Conservation (phyloP, 1,284 basidiomycete genomes). For the Irpex lacteus region DNA sequence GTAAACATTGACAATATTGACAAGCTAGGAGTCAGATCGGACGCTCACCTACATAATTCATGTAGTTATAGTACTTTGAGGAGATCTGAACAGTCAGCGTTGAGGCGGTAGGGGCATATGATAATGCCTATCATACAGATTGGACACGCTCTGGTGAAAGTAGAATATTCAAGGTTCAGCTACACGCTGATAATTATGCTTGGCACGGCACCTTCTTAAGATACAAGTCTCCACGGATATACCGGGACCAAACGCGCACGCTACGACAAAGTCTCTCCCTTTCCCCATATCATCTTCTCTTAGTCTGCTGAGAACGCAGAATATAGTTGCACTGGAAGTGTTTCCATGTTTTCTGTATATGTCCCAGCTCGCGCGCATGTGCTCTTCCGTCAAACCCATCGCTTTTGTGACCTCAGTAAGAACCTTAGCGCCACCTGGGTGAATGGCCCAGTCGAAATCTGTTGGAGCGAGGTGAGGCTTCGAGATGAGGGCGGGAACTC, state of each 20-base stretch:
- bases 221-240: constrained; percentile 3
- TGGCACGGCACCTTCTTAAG: not conserved
- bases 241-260: constrained; percentile 6
- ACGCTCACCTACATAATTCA: no score
- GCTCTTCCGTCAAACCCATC: constrained; percentile 4
- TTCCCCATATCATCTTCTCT: constrained; percentile 4
- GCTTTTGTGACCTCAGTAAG: constrained; percentile 7
- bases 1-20: no score
- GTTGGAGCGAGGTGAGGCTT: not conserved
- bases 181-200: no score
- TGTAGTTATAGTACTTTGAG: no score
- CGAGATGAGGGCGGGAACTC: constrained; percentile 3
- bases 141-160: no score
- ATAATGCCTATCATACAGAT: no score
- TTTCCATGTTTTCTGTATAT: constrained; percentile 2
- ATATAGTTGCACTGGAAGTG: constrained; percentile 6
- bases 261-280: constrained; percentile 2
- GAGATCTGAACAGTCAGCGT: no score
- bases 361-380: constrained; percentile 1
- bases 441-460: constrained; percentile 14
- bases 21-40: no score
- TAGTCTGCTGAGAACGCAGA: constrained; percentile 6
- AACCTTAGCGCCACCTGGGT: constrained; percentile 12
- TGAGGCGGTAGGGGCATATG: no score
- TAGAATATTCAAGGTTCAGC: no score